Base-by-base conservation (phyloP, 1,284 basidiomycete species). In the Trametes polyzona region DNA sequence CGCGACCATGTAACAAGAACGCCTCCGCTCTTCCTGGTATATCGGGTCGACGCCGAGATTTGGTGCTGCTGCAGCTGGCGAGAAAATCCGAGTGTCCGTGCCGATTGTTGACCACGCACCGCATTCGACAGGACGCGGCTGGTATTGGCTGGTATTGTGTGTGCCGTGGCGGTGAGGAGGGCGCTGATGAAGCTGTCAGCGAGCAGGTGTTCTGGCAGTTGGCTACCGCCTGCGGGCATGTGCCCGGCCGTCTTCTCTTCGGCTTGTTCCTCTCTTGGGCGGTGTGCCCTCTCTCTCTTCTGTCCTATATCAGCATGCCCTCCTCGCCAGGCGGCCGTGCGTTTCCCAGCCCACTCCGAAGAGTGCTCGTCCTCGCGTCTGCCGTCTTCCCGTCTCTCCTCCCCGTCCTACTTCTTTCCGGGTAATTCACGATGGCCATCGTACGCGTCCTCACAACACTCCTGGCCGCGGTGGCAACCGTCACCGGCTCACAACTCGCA, bases 401-500 rank as follows among this genome's bases (percentile, higher is more conserved):
- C 11, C 44, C 17, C 17, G 8, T 19, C 26, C 24, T 29, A 21
- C 37, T 30, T 47, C 17, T 19, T 24, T 33, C 30, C 30, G 16
- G 9, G 14, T 10, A n/a, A 37, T 24, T 40, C 36, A 32, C 23
- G 35, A 61, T 58, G 55, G 17, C 49, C 47, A 26, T 52, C 7
- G 39, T 48, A 27, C 12, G 26, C 16, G n/a, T 55, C 17, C 39
- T 57, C 29, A 24, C 47, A 7, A 35, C 17, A 17, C 40, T 62
- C 36, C 30, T 48, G 30, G 41, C 37, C 29, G 32, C 46, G 3
- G 39, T 52, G 14, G 48, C 55, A 5, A 33, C 35, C 11, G 33
- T 48, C 21, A 39, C 27, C 26, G 37, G 16, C 3, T 62, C 57
- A 23, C 33, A 39, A 41, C 68, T 42, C 56, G 69, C 52, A 7